Conservation (phyloP, 192 early-diverging fungal species). For the Backusella morwellensis region DNA sequence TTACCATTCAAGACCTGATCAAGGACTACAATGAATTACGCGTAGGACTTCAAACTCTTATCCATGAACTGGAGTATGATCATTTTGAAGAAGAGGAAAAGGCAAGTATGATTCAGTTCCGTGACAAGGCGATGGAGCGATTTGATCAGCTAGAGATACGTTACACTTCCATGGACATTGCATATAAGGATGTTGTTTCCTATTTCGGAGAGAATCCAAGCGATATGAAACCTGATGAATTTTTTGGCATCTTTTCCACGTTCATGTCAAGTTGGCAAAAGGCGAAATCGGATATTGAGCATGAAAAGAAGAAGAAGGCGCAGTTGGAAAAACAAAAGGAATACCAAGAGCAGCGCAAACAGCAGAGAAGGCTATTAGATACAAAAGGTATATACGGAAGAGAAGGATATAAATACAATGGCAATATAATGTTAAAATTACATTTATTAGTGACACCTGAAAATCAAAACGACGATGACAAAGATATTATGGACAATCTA, state of each 20-base stretch:
- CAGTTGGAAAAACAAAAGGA: slow-evolving; percentile 37
- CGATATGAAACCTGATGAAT: slow-evolving; percentile 76
- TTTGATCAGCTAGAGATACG: slow-evolving; percentile 58
- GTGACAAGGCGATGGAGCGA: slow-evolving; percentile 55
- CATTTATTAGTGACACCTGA: slow-evolving; percentile 27
- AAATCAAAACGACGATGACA: slow-evolving; percentile 48
- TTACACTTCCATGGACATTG: slow-evolving; percentile 66
- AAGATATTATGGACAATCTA: slow-evolving; percentile 76
- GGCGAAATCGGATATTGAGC: slow-evolving; percentile 47
- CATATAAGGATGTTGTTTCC: slow-evolving; percentile 66
- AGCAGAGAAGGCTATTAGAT: neutral
- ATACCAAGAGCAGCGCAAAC: slow-evolving; percentile 28
- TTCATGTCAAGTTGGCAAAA: slow-evolving; percentile 69
- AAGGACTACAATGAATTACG: slow-evolving; percentile 50
- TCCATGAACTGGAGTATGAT: slow-evolving; percentile 42
- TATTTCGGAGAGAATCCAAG: slow-evolving; percentile 74
- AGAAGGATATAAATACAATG: neutral
- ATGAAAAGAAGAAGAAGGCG: slow-evolving; percentile 33
- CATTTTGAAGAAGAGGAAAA: slow-evolving; percentile 40
- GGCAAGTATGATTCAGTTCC: slow-evolving; percentile 63
- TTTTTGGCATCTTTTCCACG: slow-evolving; percentile 85
- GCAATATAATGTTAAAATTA: slow-evolving; percentile 5
- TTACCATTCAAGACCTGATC: slow-evolving; percentile 49
- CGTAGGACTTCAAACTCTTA: slow-evolving; percentile 43
- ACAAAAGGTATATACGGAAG: slow-evolving; percentile 5